phyloP scores from a whole-genome alignment of 805 yeast species.

The Lipomyces lipofer region DNA sequence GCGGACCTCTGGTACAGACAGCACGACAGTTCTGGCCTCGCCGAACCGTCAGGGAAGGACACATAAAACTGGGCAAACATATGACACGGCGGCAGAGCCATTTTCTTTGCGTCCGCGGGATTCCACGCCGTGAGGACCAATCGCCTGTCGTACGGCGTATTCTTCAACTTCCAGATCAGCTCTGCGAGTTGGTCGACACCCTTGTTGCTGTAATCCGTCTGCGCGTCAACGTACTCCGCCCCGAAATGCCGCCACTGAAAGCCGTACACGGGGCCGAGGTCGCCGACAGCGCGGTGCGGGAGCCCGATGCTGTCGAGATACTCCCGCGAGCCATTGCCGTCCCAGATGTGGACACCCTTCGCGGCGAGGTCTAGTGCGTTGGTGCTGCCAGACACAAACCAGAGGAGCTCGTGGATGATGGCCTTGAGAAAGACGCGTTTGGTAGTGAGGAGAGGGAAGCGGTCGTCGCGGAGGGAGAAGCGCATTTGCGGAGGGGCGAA shows the following conservation, averaged over 20 bases:
- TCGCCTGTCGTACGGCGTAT: slow-evolving; percentile 91
- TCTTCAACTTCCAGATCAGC: slow-evolving; percentile 74
- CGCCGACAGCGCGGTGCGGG: slow-evolving; percentile 81
- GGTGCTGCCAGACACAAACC: slow-evolving; percentile 91
- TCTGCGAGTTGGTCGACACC: slow-evolving; percentile 90
- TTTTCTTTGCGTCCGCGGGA: slow-evolving; percentile 87
- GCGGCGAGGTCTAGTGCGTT: slow-evolving; percentile 78
- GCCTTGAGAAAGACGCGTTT: slow-evolving; percentile 89
- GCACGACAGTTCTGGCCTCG: slow-evolving; percentile 75
- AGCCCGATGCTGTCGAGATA: slow-evolving; percentile 83
- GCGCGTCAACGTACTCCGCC: slow-evolving; percentile 84
- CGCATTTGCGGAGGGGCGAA: slow-evolving; percentile 97
- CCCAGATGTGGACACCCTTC: slow-evolving; percentile 96
- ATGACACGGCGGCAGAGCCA: slow-evolving; percentile 99
- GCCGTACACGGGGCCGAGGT: slow-evolving; percentile 97
- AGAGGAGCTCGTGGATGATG: slow-evolving; percentile 79
- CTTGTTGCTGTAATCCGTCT: slow-evolving; percentile 79
- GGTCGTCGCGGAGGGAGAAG: slow-evolving; percentile 68
- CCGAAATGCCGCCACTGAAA: slow-evolving; percentile 99
- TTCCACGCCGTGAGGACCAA: slow-evolving; percentile 98
- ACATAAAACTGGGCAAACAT: slow-evolving; percentile 95
- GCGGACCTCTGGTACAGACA: slow-evolving; percentile 95
- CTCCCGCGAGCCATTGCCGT: slow-evolving; percentile 95
- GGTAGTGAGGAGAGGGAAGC: slow-evolving; percentile 88
- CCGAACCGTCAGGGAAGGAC: slow-evolving; percentile 60